Percentiles rank a stretch among this genome's conserved stretches.
These are phyloP conservation scores for Mortierella polycephala DNA, from an alignment of 371 early-diverging fungal genomes.

Conservation along the genomic window DNA sequence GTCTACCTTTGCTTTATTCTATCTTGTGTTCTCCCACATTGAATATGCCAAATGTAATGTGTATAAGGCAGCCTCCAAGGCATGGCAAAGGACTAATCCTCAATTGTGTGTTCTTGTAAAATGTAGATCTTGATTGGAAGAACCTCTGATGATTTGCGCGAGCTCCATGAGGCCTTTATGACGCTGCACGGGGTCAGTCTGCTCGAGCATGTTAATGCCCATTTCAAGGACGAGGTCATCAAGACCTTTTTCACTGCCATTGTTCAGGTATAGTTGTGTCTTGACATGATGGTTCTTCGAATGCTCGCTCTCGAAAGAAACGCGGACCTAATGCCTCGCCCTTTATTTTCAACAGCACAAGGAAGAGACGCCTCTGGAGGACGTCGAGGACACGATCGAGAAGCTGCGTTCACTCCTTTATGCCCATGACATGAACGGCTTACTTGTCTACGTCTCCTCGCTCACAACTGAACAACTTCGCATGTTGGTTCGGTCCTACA, in stretches of 20 bases:
- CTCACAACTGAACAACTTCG: constrained; percentile 31
- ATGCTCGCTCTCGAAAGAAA: background rate
- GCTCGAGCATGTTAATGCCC: constrained; percentile 23
- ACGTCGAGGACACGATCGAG: constrained; percentile 18
- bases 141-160: constrained; percentile 35
- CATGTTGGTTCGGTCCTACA: constrained; percentile 28
- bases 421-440: constrained; percentile 13
- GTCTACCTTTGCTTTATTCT: background rate
- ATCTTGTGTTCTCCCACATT: background rate
- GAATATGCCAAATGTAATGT: background rate
- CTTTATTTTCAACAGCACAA: constrained; percentile 27
- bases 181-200: constrained; percentile 17
- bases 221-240: constrained; percentile 23
- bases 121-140: constrained; percentile 41
- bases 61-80: background rate
- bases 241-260: constrained; percentile 29
- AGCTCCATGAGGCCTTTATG: constrained; percentile 35
- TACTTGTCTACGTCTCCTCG: constrained; percentile 19
- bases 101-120: too few species aligned
- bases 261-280: constrained; percentile 17
- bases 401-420: constrained; percentile 21
- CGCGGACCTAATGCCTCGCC: background rate
- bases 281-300: background rate
- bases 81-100: too few species aligned
- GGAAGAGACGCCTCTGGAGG: constrained; percentile 34